Evolutionary conservation across 225 moss, liverwort and hornwort species (phyloP).

Genomic region (Climacium dendroides): DNA sequence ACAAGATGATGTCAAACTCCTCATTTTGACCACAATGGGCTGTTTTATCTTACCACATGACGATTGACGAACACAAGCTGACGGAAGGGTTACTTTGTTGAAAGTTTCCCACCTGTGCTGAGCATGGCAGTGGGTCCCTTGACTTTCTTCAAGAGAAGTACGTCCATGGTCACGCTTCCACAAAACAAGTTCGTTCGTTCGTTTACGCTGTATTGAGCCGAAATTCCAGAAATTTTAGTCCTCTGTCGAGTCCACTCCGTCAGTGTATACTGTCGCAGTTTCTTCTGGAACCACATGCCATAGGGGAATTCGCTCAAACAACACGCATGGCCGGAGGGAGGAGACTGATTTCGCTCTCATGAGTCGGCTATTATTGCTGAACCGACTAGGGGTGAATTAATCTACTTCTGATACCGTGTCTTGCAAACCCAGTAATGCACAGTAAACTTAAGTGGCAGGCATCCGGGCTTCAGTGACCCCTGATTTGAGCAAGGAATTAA

Average conservation of each 20-base stretch:
- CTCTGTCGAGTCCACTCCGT: neutral
- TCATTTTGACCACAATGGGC: too few species aligned
- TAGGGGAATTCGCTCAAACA: too few species aligned
- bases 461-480: neutral
- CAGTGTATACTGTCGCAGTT: too few species aligned
- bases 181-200: neutral
- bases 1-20: too few species aligned
- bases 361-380: neutral
- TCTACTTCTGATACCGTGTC: neutral
- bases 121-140: neutral
- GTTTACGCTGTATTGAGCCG: neutral
- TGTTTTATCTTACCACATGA: too few species aligned
- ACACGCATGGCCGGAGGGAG: neutral
- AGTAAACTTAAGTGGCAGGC: neutral
- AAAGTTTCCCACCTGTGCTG: neutral
- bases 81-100: neutral
- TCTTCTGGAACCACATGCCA: neutral
- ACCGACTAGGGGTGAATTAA: too few species aligned
- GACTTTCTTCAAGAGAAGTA: neutral
- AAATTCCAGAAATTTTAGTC: neutral
- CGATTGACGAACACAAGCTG: neutral
- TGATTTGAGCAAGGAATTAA: neutral
- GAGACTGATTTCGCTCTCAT: neutral
- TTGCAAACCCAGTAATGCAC: neutral
- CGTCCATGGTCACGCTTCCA: neutral